phyloP scores from a whole-genome alignment of 2,329 filamentous ascomycete species.

The Thielaviopsis punctulata region DNA sequence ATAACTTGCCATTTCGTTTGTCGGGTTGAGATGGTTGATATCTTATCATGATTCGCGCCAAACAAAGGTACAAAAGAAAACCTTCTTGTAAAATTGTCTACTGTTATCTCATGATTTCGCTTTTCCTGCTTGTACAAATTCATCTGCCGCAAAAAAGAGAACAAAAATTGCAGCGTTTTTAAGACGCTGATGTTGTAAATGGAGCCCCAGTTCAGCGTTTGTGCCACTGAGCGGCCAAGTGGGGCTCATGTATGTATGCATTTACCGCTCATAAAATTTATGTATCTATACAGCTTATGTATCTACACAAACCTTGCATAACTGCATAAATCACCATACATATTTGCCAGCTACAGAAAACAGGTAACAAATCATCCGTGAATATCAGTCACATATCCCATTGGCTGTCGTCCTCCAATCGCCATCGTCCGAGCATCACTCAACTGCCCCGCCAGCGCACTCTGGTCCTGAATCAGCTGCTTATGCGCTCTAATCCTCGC shows the following conservation, averaged over 20 bases:
- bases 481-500: slow-evolving; percentile 32
- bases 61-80: too few species aligned
- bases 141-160: too few species aligned
- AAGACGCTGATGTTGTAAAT: slow-evolving; percentile 10
- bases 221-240: background rate
- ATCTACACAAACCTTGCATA: background rate
- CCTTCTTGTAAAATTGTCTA: too few species aligned
- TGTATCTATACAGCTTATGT: too few species aligned
- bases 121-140: too few species aligned
- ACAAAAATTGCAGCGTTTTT: background rate
- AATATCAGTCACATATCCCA: slow-evolving; percentile 31
- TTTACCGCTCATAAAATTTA: too few species aligned
- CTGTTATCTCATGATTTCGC: too few species aligned
- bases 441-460: slow-evolving; percentile 25
- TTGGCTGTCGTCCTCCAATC: slow-evolving; percentile 25
- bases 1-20: background rate
- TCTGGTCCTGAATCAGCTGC: slow-evolving; percentile 32
- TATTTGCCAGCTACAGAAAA: background rate
- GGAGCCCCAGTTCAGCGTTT: background rate
- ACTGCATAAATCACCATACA: background rate
- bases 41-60: too few species aligned
- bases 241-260: background rate
- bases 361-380: background rate
- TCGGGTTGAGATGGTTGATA: too few species aligned
- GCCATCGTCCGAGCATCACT: slow-evolving; percentile 21